phyloP scores from a whole-genome alignment of 2,329 filamentous ascomycete genomes.

The Endoconidiophora laricicola region DNA sequence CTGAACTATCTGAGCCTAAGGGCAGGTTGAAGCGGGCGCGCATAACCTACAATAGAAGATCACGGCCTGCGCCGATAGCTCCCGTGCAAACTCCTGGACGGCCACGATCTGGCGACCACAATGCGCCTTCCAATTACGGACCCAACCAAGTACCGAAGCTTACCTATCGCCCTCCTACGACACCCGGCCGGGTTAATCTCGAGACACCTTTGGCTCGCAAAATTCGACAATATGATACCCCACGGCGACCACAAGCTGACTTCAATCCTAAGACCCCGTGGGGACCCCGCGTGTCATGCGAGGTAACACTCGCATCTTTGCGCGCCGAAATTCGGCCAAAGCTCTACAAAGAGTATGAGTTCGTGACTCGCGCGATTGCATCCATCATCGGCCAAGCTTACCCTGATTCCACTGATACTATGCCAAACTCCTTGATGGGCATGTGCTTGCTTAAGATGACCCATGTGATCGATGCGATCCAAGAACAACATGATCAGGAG shows the following conservation, averaged over 20 bases:
- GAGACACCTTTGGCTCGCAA: conserved; percentile 18
- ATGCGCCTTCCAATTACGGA: background rate
- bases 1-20: background rate
- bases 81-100: background rate
- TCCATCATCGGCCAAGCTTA: conserved; percentile 1
- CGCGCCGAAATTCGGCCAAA: background rate
- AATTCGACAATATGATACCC: conserved; percentile 15
- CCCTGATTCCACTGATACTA: background rate
- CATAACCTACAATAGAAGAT: conserved; percentile 1
- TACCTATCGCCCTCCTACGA: conserved; percentile 7
- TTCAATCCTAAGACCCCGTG: conserved; percentile 2
- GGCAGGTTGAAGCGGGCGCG: conserved; percentile 3
- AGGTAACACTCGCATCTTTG: background rate
- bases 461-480: conserved; percentile 1
- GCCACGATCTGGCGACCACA: background rate
- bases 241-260: background rate
- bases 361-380: conserved; percentile 7
- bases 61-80: background rate
- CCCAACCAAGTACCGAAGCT: background rate
- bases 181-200: conserved; percentile 16
- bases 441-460: conserved; percentile 21
- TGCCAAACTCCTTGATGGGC: conserved; percentile 20
- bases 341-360: conserved; percentile 10
- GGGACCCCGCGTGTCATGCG: background rate
- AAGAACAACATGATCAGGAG: conserved; percentile 15